Evolutionary conservation across 441 rosid species (phyloP).

Genomic region (Hura crepitans): DNA sequence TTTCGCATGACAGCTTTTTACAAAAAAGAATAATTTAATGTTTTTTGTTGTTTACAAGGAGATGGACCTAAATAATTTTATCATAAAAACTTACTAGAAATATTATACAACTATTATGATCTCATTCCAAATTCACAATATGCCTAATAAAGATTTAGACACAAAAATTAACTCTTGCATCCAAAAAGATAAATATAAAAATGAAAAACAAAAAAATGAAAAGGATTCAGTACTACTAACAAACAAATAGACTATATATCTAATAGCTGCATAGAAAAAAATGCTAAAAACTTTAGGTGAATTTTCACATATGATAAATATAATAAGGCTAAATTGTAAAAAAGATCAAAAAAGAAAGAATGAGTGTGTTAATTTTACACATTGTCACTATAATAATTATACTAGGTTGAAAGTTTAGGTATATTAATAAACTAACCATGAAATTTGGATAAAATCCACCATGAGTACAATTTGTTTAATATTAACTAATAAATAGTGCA

Average conservation of each 20-base stretch:
- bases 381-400: background rate
- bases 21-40: constrained; percentile 1
- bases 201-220: background rate
- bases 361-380: background rate
- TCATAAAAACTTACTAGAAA: background rate
- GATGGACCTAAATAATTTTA: background rate
- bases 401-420: background rate
- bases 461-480: constrained; percentile 2
- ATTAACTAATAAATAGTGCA: constrained; percentile 6
- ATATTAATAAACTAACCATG: constrained; percentile 29
- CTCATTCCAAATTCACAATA: background rate
- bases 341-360: background rate
- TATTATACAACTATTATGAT: background rate
- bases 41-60: background rate
- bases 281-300: background rate
- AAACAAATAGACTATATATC: constrained; percentile 19
- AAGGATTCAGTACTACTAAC: constrained; percentile 26
- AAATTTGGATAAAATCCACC: constrained; percentile 23
- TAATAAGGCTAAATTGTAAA: background rate
- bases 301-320: background rate
- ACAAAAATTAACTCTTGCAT: background rate
- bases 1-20: no score
- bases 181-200: background rate
- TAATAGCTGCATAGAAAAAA: background rate
- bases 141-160: background rate